Base-by-base conservation (phyloP, 306 rosid genomes). In the Lathyrus sativus region DNA sequence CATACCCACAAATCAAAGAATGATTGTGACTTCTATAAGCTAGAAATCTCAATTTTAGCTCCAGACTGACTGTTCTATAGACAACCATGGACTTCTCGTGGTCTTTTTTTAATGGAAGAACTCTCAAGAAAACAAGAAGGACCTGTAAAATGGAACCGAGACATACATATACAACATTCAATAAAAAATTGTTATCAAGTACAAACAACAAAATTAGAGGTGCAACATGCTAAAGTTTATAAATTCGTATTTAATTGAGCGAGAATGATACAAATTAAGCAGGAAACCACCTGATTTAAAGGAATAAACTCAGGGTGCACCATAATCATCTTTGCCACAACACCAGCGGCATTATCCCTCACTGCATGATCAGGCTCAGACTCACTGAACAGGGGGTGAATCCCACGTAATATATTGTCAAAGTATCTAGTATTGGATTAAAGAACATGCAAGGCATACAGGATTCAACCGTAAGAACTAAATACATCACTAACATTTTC, bases 261-360 rank as follows among this genome's bases (percentile, higher is more conserved):
- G n/a, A n/a, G n/a, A n/a, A n/a, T n/a, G n/a, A n/a, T n/a, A n/a
- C n/a, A n/a, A n/a, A n/a, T n/a, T n/a, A n/a, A n/a, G n/a, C n/a
- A n/a, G n/a, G n/a, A n/a, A n/a, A n/a, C n/a, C n/a, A n/a, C n/a
- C n/a, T n/a, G n/a, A n/a, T n/a, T n/a, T n/a, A n/a, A n/a, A n/a
- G n/a, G n/a, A n/a, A n/a, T n/a, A n/a, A n/a, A n/a, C n/a, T n/a
- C n/a, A n/a, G n/a, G n/a, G n/a, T n/a, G n/a, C n/a, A n/a, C n/a
- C n/a, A n/a, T n/a, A n/a, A n/a, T n/a, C n/a, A n/a, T 90, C 79
- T 96, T 88, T 62, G 99, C 99, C 63, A 95, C 92, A 39, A 96
- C 97, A 71, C 99, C 99, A 74, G 99, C 97, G 8, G 97, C 97
- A 59, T 90, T 93, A 84, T 93, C 99, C 83, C 91, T 82, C 48